Conservation (phyloP, 139 green algal species). For the Yamagishiella unicocca region DNA sequence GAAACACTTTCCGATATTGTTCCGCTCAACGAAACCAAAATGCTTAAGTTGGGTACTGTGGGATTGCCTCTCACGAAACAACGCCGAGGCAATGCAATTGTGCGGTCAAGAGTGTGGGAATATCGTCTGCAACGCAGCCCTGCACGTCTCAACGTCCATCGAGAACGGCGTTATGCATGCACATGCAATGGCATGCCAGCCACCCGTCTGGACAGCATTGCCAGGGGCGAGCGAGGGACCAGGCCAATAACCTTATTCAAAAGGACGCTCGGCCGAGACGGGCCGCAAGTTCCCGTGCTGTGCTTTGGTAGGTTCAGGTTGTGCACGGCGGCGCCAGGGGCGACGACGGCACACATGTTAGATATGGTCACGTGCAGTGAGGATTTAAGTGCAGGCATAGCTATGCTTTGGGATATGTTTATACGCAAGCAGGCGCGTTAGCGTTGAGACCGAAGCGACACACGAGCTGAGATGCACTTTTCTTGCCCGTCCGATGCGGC, state of each 20-base stretch:
- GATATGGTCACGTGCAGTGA: not conserved
- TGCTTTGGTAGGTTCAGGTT: conserved; percentile 63
- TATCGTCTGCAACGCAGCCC: not conserved
- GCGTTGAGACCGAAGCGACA: no score
- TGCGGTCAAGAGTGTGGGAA: no score
- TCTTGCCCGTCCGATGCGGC: not conserved
- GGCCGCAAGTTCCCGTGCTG: conserved; percentile 56
- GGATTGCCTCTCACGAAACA: no score
- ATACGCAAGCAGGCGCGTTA: no score
- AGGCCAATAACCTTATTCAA: not conserved
- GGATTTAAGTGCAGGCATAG: not conserved
- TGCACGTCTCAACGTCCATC: not conserved
- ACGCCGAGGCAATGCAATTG: no score
- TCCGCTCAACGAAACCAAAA: no score
- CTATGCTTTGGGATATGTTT: no score
- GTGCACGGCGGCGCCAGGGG: not conserved
- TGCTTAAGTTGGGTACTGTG: no score
- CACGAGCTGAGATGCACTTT: not conserved
- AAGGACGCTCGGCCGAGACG: conserved; percentile 49
- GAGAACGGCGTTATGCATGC: no score
- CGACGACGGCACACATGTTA: not conserved
- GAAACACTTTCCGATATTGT: no score
- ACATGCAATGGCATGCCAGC: not conserved
- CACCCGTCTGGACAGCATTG: not conserved
- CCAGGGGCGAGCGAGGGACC: no score